Evolutionary conservation across 495 filamentous ascomycete genomes (phyloP), one percentile per base, ranked within the genome.

Genomic region (Penicillium canariense): DNA sequence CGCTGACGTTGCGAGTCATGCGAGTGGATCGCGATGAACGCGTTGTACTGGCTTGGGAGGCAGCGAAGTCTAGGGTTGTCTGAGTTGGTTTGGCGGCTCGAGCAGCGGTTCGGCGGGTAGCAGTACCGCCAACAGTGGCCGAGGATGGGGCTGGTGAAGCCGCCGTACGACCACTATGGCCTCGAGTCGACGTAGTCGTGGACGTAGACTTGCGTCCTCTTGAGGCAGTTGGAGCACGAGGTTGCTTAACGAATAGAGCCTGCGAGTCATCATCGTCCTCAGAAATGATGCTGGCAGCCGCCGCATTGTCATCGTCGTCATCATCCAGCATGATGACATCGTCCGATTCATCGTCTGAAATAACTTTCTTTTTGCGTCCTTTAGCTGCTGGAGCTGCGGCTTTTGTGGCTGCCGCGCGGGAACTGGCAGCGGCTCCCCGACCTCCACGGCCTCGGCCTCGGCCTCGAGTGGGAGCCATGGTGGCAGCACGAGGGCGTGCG

Each of bases 61-160:
- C 70, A 30, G 83, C 81, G 63, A 96, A 96, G 63, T 80, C 85
- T 15, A 96, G 71, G 11, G 76, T 92, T 2, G 87, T 82, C 68
- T 97, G 91, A 40, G 78, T 62, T 50, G 63, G 54, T 59, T 69
- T 63, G 42, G 68, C 69, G 26, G 63, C 49, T 35, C 60, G 46
- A 27, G 61, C 53, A 49, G 68, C 48, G 5, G 61, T 52, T 44
- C 63, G 62, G 26, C 70, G 66, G 8, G 72, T 51, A 42, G 75
- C 76, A 14, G 74, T 65, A 6, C 68, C 60, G 5, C 74, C 55
- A 34, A 72, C 68, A 17, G 77, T 74, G 26, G 66, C 65, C 8
- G 75, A 74, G 5, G 81, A 81, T 3, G 77, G 69, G 32, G 76
- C 69, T 25, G 75, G 67, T 20, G 76, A 68, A 18, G 70, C 55